phyloP scores from a whole-genome alignment of 2,329 filamentous ascomycete species.

The Neopestalotiopsis sp. region DNA sequence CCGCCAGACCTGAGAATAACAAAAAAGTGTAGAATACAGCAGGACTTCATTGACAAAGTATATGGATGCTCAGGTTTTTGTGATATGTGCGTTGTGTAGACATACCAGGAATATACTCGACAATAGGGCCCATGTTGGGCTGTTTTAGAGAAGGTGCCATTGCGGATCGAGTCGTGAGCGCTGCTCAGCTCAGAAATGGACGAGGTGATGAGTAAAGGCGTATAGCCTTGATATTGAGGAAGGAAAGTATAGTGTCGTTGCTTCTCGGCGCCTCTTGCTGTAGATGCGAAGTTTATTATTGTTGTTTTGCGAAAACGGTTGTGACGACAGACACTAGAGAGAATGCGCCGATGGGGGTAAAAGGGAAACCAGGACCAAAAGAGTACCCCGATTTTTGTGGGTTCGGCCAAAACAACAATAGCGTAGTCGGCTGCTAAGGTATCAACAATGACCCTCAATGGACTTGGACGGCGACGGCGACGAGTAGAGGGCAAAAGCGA shows the following conservation, averaged over 20 bases:
- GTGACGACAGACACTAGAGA: constrained; percentile 17
- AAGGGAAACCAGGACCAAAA: background rate
- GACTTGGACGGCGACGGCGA: background rate
- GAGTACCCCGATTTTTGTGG: constrained; percentile 7
- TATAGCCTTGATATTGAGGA: background rate
- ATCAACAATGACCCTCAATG: background rate
- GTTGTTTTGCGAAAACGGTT: constrained; percentile 8
- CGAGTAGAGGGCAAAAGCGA: background rate
- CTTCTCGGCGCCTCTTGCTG: background rate
- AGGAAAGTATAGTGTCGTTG: constrained; percentile 3
- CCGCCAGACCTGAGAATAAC: background rate
- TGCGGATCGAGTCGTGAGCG: background rate
- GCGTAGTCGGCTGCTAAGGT: background rate
- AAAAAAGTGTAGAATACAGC: background rate
- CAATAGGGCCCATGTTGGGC: constrained; percentile 81
- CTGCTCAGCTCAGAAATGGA: background rate
- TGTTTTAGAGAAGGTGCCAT: constrained; percentile 59
- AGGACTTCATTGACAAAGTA: background rate
- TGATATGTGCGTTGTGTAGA: constrained; percentile 24
- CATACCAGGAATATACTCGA: constrained; percentile 95
- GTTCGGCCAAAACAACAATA: constrained; percentile 3
- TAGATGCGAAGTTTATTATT: constrained; percentile 6
- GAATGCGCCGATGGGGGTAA: background rate
- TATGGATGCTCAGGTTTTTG: background rate
- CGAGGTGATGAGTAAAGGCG: background rate